Conservation (phyloP, 768 basidiomycete species). For the Tephrocybe sp. region DNA sequence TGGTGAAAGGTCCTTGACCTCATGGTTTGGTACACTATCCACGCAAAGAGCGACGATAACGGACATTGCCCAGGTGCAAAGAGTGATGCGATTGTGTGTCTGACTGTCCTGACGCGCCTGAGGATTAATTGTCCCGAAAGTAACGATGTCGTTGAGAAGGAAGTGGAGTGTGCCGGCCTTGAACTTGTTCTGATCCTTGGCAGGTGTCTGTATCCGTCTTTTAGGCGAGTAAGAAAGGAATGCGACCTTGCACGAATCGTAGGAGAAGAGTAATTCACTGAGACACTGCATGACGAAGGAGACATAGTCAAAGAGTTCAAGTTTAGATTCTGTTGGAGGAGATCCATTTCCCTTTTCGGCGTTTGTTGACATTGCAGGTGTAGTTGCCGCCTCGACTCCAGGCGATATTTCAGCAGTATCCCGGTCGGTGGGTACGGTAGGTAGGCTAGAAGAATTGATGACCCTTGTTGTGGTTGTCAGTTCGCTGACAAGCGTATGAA, state of each 20-base stretch:
- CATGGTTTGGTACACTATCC: slow-evolving; percentile 66
- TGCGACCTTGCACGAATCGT: slow-evolving; percentile 85
- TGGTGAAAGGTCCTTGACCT: slow-evolving; percentile 72
- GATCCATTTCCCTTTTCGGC: not conserved
- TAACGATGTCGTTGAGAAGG: slow-evolving; percentile 80
- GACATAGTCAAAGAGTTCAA: slow-evolving; percentile 49
- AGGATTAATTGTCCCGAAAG: slow-evolving; percentile 71
- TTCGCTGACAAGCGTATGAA: slow-evolving; percentile 75
- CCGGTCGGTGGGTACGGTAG: slow-evolving; percentile 5
- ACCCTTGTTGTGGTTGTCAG: slow-evolving; percentile 60
- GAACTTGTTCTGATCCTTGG: slow-evolving; percentile 68
- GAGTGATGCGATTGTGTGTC: slow-evolving; percentile 53
- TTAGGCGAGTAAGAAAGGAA: slow-evolving; percentile 80
- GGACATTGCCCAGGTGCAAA: slow-evolving; percentile 88
- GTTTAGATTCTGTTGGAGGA: slow-evolving; percentile 10
- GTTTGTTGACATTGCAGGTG: not conserved
- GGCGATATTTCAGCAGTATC: not conserved
- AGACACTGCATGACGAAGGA: slow-evolving; percentile 91
- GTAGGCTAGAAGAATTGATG: slow-evolving; percentile 31
- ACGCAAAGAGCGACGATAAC: slow-evolving; percentile 92
- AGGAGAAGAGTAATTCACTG: slow-evolving; percentile 91
- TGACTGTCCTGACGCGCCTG: slow-evolving; percentile 57
- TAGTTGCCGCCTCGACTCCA: not conserved
- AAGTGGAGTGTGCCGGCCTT: slow-evolving; percentile 73
- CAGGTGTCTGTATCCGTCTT: slow-evolving; percentile 56